Evolutionary conservation across 2,329 filamentous ascomycete genomes (phyloP), one percentile per base, ranked within the genome.

Genomic region (Neonectria neomacrospora): DNA sequence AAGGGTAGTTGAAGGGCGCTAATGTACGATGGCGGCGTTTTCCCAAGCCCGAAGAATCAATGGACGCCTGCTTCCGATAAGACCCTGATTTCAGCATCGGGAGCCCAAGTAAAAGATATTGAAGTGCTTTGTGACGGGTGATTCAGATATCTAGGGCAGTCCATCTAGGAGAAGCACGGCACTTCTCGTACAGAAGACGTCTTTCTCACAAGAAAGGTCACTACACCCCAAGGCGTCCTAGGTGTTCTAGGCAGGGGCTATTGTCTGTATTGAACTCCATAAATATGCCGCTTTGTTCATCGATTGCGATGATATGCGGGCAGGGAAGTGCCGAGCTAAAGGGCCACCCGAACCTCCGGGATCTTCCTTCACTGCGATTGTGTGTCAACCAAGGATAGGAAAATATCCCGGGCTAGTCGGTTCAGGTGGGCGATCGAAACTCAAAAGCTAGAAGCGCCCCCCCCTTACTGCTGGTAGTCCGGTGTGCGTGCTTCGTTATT

Each of bases 31-130:
- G 34, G 58, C 44, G 61, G 63, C 39, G 37, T 55, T 53, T 32
- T 61, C 45, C 41, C 55, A 64, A 62, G 58, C 50, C 45, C 55
- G 18, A 63, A 52, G 41, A 53, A 63, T 23, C 47, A 66, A 63
- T 67, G 52, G 53, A 23, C 58, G 47, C 52, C 54, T 58, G 58
- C 47, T 69, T 30, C 59, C 32, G 67, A 70, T 71, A 70, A 69
- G 61, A 63, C 60, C 60, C 60, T 54, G 42, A 58, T 63, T 58
- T 63, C 53, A 51, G 54, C 42, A 58, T 54, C 34, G 50, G 48
- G 34, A 54, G 44, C 11, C 30, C 14, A 52, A 53, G 37, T 11
- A 41, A 32, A 32, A 42, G 37, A 57, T 22, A 41, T 18, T 22
- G 28, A 20, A 42, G 42, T 28, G 14, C 14, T 16, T 44, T 47